Conservation (phyloP, 495 filamentous ascomycete species). For the Penicillium turbatum region DNA sequence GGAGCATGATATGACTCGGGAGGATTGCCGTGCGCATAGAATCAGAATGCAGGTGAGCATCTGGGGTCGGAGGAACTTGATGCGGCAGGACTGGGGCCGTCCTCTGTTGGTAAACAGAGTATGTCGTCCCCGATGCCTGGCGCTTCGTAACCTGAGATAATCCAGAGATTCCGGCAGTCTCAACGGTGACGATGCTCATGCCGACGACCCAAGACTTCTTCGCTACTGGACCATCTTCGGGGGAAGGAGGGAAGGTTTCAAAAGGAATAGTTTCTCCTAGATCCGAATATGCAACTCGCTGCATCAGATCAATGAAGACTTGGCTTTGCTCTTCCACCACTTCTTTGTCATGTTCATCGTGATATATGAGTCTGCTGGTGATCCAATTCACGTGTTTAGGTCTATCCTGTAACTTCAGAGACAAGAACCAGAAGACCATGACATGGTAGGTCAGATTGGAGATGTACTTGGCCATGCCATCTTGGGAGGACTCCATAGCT, state of each 20-base stretch:
- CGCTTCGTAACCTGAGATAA: slow-evolving; percentile 77
- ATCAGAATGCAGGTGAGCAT: slow-evolving; percentile 39
- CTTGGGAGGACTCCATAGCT: slow-evolving; percentile 31
- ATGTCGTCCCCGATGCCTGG: slow-evolving; percentile 80
- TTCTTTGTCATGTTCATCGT: slow-evolving; percentile 66
- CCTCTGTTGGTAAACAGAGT: slow-evolving; percentile 67
- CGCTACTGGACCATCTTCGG: slow-evolving; percentile 60
- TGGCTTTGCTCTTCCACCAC: slow-evolving; percentile 87
- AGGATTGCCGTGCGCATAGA: slow-evolving; percentile 48
- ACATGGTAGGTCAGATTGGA: slow-evolving; percentile 91
- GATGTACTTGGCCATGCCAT: slow-evolving; percentile 69
- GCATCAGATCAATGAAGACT: slow-evolving; percentile 94
- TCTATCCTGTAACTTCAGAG: slow-evolving; percentile 77
- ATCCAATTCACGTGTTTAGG: slow-evolving; percentile 86
- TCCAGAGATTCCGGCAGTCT: slow-evolving; percentile 69
- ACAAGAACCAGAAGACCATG: slow-evolving; percentile 94
- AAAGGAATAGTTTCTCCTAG: slow-evolving; percentile 54
- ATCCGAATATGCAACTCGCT: slow-evolving; percentile 82
- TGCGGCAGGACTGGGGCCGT: slow-evolving; percentile 64
- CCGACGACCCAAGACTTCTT: slow-evolving; percentile 84
- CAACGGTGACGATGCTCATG: slow-evolving; percentile 80
- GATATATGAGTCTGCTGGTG: slow-evolving; percentile 73
- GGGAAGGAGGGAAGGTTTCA: slow-evolving; percentile 55
- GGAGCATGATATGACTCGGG: slow-evolving; percentile 81
- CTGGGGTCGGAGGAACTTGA: slow-evolving; percentile 53